Evolutionary conservation across 1,139 yeast genomes (phyloP).

Genomic region (Insectozyma bohioensis): DNA sequence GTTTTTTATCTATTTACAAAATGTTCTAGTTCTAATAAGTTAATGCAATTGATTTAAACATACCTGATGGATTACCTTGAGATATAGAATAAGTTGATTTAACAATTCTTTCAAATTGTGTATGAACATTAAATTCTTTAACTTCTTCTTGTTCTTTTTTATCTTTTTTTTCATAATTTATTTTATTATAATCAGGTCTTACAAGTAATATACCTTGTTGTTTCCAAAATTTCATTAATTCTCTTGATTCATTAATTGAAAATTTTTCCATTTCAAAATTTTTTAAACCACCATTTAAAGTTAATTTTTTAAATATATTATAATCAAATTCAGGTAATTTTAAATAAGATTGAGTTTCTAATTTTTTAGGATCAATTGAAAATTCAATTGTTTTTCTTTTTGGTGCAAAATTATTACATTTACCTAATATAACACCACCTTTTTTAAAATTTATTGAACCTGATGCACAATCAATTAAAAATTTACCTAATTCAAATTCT

Average conservation of each 20-base stretch:
- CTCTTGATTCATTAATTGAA: conserved; percentile 51
- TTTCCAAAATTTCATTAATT: conserved; percentile 53
- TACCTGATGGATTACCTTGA: conserved; percentile 76
- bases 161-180: too few relatives aligned
- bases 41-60: conserved; percentile 45
- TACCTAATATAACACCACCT: conserved; percentile 71
- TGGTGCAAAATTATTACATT: conserved; percentile 32
- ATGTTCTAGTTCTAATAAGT: too few relatives aligned
- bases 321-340: conserved; percentile 52
- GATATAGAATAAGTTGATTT: conserved; percentile 67
- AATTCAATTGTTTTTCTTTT: conserved; percentile 52
- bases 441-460: conserved; percentile 53
- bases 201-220: conserved; percentile 53
- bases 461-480: conserved; percentile 53
- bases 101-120: conserved; percentile 32
- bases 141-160: conserved; percentile 3
- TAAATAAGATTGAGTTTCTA: conserved; percentile 58
- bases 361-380: conserved; percentile 50
- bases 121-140: conserved; percentile 20
- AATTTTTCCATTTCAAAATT: conserved; percentile 52
- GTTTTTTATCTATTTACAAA: conserved; percentile 6
- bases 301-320: conserved; percentile 47
- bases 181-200: conserved; percentile 44
- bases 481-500: conserved; percentile 66
- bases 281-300: conserved; percentile 48